Percentiles rank a stretch among this genome's conserved stretches.
Conservation (phyloP, 768 basidiomycete genomes). For the Aureoboletus auriporus region DNA sequence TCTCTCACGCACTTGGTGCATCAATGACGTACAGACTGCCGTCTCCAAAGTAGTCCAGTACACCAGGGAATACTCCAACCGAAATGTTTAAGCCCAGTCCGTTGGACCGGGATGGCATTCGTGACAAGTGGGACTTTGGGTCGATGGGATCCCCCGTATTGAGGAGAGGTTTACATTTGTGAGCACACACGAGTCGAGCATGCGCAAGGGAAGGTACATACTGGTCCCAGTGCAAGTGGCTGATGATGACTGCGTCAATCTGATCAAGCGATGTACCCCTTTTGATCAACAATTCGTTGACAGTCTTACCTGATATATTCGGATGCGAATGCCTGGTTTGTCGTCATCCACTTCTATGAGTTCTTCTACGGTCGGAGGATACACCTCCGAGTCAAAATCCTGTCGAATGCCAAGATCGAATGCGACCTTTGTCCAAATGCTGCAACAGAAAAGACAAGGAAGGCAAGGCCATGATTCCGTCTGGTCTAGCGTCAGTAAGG, state of each 20-base stretch:
- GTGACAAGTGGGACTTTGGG: conserved; percentile 29
- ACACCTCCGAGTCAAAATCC: conserved; percentile 40
- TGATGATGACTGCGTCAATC: conserved; percentile 41
- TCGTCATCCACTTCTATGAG: background rate
- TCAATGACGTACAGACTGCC: conserved; percentile 55
- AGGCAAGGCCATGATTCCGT: conserved; percentile 31
- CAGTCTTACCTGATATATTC: conserved; percentile 27
- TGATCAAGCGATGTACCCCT: conserved; percentile 43
- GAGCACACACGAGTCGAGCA: background rate
- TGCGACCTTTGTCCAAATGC: conserved; percentile 36
- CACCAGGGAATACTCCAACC: conserved; percentile 45
- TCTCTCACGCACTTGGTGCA: conserved; percentile 33
- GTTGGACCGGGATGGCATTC: conserved; percentile 32
- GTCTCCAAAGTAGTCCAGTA: conserved; percentile 50
- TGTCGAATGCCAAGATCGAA: conserved; percentile 56
- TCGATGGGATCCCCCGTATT: conserved; percentile 34
- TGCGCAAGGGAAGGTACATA: background rate
- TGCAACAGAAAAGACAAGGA: no score
- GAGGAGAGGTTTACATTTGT: conserved; percentile 29
- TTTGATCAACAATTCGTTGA: conserved; percentile 41
- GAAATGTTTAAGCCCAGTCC: conserved; percentile 35
- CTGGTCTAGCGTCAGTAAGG: conserved; percentile 31
- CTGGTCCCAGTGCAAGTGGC: conserved; percentile 52
- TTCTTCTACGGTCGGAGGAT: conserved; percentile 31
- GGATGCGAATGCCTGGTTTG: background rate